These are phyloP conservation scores for Nakazawaea siamensis DNA, from an alignment of 805 yeast species.

Conservation along the genomic window DNA sequence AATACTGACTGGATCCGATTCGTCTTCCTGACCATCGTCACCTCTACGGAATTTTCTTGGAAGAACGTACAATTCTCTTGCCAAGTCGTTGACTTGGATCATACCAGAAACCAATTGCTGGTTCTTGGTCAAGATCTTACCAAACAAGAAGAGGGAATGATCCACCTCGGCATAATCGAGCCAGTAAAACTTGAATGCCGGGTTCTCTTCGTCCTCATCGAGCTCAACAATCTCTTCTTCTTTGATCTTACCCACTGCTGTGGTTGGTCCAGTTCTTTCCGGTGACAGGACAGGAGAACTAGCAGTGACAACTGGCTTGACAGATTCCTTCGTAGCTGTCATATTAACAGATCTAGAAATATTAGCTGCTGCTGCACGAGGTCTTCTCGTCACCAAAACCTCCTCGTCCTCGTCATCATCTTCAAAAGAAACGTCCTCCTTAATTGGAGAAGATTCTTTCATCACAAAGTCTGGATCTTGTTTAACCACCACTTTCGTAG, in stretches of 20 bases:
- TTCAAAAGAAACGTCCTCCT: slow-evolving; percentile 15
- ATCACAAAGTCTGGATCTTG: slow-evolving; percentile 2
- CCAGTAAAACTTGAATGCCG: slow-evolving; percentile 75
- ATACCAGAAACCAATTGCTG: slow-evolving; percentile 61
- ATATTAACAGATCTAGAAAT: slow-evolving; percentile 35
- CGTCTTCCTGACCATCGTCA: slow-evolving; percentile 23
- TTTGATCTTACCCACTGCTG: slow-evolving; percentile 13
- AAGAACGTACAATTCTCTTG: slow-evolving; percentile 67
- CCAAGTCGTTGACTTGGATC: slow-evolving; percentile 63
- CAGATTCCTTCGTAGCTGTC: slow-evolving; percentile 18
- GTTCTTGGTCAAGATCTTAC: slow-evolving; percentile 60
- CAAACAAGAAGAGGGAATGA: slow-evolving; percentile 63
- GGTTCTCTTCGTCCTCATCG: slow-evolving; percentile 31
- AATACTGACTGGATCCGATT: slow-evolving; percentile 31
- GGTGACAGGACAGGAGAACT: slow-evolving; percentile 23
- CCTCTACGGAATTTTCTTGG: slow-evolving; percentile 41
- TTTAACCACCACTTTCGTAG: slow-evolving; percentile 4
- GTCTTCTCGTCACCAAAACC: slow-evolving; percentile 44
- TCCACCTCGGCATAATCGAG: slow-evolving; percentile 79
- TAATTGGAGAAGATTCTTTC: slow-evolving; percentile 4
- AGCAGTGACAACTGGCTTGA: slow-evolving; percentile 10
- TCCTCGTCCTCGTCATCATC: slow-evolving; percentile 51
- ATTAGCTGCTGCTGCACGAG: slow-evolving; percentile 34
- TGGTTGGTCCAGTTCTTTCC: slow-evolving; percentile 1
- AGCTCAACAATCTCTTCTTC: slow-evolving; percentile 19